Evolutionary conservation across 768 basidiomycete genomes (phyloP).

Genomic region (Macrolepiota dolichaula): DNA sequence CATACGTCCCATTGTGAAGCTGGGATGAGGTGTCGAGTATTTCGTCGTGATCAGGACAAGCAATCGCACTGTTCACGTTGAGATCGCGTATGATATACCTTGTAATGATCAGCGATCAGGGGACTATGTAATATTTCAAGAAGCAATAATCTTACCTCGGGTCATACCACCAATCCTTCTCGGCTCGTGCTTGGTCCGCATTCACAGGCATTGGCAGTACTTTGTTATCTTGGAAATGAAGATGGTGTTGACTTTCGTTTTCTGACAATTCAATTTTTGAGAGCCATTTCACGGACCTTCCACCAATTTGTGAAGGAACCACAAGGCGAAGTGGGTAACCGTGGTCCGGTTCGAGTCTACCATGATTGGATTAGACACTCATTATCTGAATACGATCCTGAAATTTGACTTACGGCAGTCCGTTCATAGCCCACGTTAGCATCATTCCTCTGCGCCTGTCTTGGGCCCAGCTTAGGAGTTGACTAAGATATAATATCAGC

Average conservation of each 20-base stretch:
- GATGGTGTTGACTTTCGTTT: constrained; percentile 50
- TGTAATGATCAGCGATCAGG: neutral
- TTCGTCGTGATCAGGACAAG: constrained; percentile 54
- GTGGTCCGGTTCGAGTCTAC: constrained; percentile 55
- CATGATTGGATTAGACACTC: neutral
- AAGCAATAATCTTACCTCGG: constrained; percentile 26
- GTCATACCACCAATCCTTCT: constrained; percentile 56
- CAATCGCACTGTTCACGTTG: constrained; percentile 58
- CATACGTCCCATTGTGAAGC: constrained; percentile 27
- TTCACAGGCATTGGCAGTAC: constrained; percentile 51
- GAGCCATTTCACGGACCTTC: constrained; percentile 60
- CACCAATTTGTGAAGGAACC: constrained; percentile 62
- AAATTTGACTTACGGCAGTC: constrained; percentile 29
- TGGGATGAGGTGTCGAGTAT: constrained; percentile 19
- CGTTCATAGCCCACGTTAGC: constrained; percentile 57
- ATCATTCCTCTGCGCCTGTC: constrained; percentile 48
- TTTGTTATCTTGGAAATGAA: constrained; percentile 53
- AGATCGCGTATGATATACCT: constrained; percentile 48
- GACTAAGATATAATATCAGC: constrained; percentile 19
- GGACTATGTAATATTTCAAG: neutral
- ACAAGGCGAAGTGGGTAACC: constrained; percentile 64
- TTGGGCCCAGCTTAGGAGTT: constrained; percentile 41
- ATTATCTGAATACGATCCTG: too few species aligned
- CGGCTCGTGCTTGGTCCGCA: constrained; percentile 48
- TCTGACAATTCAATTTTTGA: constrained; percentile 48